phyloP scores from a whole-genome alignment of 805 yeast genomes.

The Starmerella gropengiesseri region DNA sequence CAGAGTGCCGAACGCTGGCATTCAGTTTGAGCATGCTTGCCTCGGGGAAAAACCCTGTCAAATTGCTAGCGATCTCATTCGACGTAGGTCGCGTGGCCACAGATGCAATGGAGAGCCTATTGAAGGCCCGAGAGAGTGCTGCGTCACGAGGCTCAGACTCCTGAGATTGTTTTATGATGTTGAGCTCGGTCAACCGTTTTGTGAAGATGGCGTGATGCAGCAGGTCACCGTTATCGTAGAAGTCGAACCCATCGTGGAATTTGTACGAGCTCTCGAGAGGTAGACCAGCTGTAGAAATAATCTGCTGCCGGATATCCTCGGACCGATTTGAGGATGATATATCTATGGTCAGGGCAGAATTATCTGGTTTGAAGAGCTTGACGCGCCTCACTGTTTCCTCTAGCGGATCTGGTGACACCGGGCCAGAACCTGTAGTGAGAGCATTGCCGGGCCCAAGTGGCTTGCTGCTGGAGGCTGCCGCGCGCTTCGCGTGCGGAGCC shows the following conservation, averaged over 20 bases:
- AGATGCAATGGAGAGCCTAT: too few relatives aligned
- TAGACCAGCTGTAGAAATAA: conserved; percentile 4
- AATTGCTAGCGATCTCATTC: conserved; percentile 76
- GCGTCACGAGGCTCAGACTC: too few relatives aligned
- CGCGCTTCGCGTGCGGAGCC: background rate
- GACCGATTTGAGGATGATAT: background rate
- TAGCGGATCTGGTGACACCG: background rate
- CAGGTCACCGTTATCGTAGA: background rate
- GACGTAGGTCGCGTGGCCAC: conserved; percentile 64
- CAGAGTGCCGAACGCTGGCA: conserved; percentile 35
- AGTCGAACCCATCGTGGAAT: conserved; percentile 14
- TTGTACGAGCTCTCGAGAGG: conserved; percentile 22
- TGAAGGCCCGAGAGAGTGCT: too few relatives aligned
- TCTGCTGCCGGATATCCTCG: background rate
- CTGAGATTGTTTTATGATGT: too few relatives aligned
- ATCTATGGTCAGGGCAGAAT: conserved; percentile 6
- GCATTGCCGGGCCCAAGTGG: too few relatives aligned
- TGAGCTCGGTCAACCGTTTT: conserved; percentile 8
- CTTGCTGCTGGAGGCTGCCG: background rate
- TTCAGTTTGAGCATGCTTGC: conserved; percentile 53
- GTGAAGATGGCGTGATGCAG: conserved; percentile 10
- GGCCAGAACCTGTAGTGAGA: background rate
- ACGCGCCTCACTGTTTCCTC: background rate
- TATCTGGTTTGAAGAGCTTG: conserved; percentile 3
- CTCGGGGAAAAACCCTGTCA: conserved; percentile 85